These are phyloP conservation scores for Pestalotiopsis sp. DNA, from an alignment of 2,329 filamentous ascomycete genomes.

Conservation along the genomic window DNA sequence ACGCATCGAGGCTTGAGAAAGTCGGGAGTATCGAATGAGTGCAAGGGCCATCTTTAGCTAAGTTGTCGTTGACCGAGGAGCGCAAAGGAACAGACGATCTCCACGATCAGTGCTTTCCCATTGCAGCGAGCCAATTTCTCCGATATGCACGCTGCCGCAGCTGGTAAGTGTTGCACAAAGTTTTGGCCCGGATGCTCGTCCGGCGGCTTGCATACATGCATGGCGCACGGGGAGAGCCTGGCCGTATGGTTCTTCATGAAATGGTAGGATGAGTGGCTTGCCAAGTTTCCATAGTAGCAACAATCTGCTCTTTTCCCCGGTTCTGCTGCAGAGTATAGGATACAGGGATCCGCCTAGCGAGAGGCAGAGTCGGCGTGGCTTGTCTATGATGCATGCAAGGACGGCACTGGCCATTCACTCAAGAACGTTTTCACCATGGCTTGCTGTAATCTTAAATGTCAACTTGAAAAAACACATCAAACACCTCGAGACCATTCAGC, in stretches of 20 bases:
- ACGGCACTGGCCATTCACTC: neutral
- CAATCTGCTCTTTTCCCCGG: neutral
- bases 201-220: neutral
- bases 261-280: neutral
- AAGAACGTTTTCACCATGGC: neutral
- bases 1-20: too few relatives aligned
- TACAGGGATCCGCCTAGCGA: slow-evolving; percentile 1
- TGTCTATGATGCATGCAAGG: neutral
- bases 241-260: neutral
- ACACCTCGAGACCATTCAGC: neutral
- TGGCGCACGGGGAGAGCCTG: neutral
- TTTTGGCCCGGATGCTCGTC: neutral
- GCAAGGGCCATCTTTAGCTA: neutral
- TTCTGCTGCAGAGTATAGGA: slow-evolving; percentile 4
- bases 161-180: neutral
- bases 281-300: too few relatives aligned
- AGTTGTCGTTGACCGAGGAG: neutral
- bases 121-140: neutral
- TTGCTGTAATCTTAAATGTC: neutral
- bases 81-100: neutral
- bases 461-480: neutral
- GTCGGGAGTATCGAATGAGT: neutral
- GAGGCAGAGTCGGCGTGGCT: neutral
- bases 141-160: neutral
- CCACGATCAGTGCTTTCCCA: neutral